phyloP scores from a whole-genome alignment of 495 filamentous ascomycete genomes.

The Neurospora pannonica region DNA sequence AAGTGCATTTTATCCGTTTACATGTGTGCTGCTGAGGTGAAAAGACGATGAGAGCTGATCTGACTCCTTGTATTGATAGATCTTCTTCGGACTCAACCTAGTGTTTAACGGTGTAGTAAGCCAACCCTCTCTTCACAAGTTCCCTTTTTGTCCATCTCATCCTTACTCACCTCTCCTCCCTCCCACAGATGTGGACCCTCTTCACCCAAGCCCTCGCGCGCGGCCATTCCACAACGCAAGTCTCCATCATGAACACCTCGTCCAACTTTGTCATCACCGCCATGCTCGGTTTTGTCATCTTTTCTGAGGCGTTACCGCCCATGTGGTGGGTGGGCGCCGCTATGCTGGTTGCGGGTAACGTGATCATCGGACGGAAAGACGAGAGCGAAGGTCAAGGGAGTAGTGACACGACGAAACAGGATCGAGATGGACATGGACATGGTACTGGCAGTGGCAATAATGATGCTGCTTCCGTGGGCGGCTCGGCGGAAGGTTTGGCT shows the following conservation, averaged over 20 bases:
- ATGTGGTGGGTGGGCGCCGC: conserved; percentile 85
- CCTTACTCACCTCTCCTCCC: not conserved
- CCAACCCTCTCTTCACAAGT: conserved; percentile 1
- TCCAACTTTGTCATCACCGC: conserved; percentile 90
- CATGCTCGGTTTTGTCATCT: conserved; percentile 51
- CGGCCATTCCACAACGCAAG: conserved; percentile 76
- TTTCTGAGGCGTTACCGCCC: conserved; percentile 36
- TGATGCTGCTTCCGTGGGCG: not conserved
- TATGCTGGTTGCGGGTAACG: conserved; percentile 79
- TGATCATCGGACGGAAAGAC: conserved; percentile 78
- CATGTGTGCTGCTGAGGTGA: not conserved
- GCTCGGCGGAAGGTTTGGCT: not conserved
- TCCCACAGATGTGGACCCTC: conserved; percentile 73
- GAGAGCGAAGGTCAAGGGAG: conserved; percentile 28
- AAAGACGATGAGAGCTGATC: conserved; percentile 1
- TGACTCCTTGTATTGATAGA: no score
- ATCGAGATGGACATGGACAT: not conserved
- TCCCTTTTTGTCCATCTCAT: not conserved
- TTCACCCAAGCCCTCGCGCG: conserved; percentile 76
- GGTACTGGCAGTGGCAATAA: not conserved
- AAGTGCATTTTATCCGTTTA: conserved; percentile 28
- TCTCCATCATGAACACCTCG: conserved; percentile 86
- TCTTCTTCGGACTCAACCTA: conserved; percentile 82
- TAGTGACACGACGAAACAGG: not conserved
- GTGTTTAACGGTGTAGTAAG: conserved; percentile 72